A percentile compares a stretch with the other conserved stretches of the same genome.
Evolutionary conservation across 1,284 basidiomycete species (phyloP).

Genomic region (Trametes polyzona): DNA sequence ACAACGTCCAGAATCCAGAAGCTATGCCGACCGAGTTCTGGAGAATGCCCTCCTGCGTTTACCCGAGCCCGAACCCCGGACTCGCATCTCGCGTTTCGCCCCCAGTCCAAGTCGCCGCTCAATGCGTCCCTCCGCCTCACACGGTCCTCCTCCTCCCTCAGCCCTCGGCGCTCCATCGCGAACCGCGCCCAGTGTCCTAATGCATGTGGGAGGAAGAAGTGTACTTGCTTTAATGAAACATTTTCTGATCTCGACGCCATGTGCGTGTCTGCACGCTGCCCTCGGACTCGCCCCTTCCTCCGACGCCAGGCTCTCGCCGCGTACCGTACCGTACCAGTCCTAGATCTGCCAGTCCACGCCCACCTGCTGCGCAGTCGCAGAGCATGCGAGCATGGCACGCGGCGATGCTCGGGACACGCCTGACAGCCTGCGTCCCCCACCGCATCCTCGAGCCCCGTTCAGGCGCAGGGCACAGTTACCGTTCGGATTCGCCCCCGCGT

Average conservation of each 20-base stretch:
- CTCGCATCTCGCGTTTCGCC: not conserved
- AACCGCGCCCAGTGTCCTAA: conserved; percentile 1
- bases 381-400: too few species aligned
- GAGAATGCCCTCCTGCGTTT: not conserved
- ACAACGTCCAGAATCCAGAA: conserved; percentile 21
- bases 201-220: conserved; percentile 5
- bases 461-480: not conserved
- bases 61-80: conserved; percentile 13
- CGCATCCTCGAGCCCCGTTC: too few species aligned
- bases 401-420: not conserved
- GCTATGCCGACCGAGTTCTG: conserved; percentile 14
- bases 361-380: too few species aligned
- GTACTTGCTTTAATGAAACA: conserved; percentile 15
- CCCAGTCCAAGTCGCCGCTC: conserved; percentile 22
- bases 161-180: too few species aligned
- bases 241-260: conserved; percentile 10
- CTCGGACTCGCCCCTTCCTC: not conserved
- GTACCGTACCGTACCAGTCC: not conserved
- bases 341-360: too few species aligned
- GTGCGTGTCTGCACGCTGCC: conserved; percentile 3
- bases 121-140: conserved; percentile 10
- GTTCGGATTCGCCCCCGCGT: not conserved
- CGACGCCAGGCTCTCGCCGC: not conserved
- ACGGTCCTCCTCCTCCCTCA: conserved; percentile 2
- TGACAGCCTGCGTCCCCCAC: too few species aligned